These are phyloP conservation scores for Phialocephala subalpina DNA, from an alignment of 2,329 filamentous ascomycete genomes.

Conservation along the genomic window DNA sequence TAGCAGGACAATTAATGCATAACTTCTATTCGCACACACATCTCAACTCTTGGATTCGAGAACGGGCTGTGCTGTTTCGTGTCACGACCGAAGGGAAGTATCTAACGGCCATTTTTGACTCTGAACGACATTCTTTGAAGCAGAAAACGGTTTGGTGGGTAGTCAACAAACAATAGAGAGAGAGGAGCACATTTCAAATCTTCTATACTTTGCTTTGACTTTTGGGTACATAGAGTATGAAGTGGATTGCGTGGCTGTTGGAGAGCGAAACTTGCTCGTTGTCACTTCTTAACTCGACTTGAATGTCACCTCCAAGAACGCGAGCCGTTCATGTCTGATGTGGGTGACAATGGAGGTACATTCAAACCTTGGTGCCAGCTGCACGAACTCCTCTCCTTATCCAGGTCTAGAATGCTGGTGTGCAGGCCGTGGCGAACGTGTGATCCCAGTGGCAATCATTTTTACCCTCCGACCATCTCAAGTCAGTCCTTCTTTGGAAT, in stretches of 20 bases:
- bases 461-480: not conserved
- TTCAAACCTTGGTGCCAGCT: conserved; percentile 1
- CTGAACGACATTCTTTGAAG: conserved; percentile 10
- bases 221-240: not conserved
- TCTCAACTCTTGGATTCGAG: not conserved
- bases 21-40: conserved; percentile 7
- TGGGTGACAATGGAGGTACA: not conserved
- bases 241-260: not conserved
- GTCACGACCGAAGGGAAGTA: not conserved
- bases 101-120: not conserved
- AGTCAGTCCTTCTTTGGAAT: not conserved
- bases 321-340: not conserved
- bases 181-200: not conserved
- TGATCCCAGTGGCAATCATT: not conserved
- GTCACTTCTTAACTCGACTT: not conserved
- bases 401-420: not conserved
- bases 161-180: not conserved
- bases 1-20: conserved; percentile 11
- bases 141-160: not conserved
- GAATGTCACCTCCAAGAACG: not conserved
- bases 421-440: not conserved
- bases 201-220: not conserved
- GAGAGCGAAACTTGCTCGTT: conserved; percentile 4
- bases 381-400: not conserved
- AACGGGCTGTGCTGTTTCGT: not conserved